A percentile compares a stretch with the other conserved stretches of the same genome.
These are phyloP conservation scores for Phytophthora lateralis DNA, from an alignment of 352 stramenopile genomes.

Conservation along the genomic window DNA sequence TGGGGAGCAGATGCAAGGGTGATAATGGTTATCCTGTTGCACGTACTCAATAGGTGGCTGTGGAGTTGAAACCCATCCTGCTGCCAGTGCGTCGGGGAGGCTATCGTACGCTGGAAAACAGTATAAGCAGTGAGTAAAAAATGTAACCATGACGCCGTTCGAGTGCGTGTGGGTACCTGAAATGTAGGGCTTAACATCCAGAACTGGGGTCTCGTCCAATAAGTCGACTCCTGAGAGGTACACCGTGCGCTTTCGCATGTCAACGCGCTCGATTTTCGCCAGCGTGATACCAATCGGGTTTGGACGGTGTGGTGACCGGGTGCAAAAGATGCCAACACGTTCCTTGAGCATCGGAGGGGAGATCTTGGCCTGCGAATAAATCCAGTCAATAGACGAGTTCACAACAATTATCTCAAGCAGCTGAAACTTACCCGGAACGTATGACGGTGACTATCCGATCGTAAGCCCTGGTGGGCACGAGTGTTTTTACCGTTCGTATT, in stretches of 20 bases:
- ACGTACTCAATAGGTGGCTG: conserved; percentile 50
- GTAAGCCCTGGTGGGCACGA: conserved; percentile 62
- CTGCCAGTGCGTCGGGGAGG: conserved; percentile 45
- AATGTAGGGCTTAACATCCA: conserved; percentile 99
- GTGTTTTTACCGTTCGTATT: conserved; percentile 90
- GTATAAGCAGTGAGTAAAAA: neutral
- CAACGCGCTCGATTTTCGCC: conserved; percentile 87
- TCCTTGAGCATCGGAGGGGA: conserved; percentile 72
- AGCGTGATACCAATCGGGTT: conserved; percentile 95
- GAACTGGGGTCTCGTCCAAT: conserved; percentile 96
- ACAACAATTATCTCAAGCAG: neutral
- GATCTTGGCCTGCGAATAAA: conserved; percentile 60
- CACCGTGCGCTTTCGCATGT: conserved; percentile 62
- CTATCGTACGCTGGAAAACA: conserved; percentile 50
- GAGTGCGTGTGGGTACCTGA: conserved; percentile 44
- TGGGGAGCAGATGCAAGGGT: neutral
- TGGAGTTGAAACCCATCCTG: conserved; percentile 47
- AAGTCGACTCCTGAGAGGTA: conserved; percentile 91
- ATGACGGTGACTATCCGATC: conserved; percentile 74
- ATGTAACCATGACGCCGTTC: neutral
- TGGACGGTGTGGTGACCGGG: conserved; percentile 95
- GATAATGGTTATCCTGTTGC: neutral
- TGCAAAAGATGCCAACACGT: conserved; percentile 94
- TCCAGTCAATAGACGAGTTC: neutral
- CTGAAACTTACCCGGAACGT: conserved; percentile 50